Conservation (phyloP, 108 stramenopile species). For the Pseudonitzschia multiseries region DNA sequence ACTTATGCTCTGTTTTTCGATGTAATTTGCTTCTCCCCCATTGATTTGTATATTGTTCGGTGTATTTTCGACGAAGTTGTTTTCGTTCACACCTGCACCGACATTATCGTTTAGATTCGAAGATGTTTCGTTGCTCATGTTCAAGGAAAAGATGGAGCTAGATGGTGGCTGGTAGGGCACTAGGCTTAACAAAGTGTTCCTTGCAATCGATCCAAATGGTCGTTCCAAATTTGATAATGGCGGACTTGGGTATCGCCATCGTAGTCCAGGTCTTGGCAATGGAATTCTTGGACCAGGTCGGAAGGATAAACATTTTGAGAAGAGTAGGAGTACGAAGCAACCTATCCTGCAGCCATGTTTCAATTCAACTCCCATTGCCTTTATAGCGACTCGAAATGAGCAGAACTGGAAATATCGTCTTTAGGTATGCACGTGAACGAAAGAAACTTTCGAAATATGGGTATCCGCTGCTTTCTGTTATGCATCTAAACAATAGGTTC, state of each 20-base stretch:
- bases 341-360: slow-evolving; percentile 14
- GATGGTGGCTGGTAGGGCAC: background rate
- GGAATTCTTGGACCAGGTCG: slow-evolving; percentile 4
- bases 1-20: background rate
- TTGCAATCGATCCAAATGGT: background rate
- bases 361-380: background rate
- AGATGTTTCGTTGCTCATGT: background rate
- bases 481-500: background rate
- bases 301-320: slow-evolving; percentile 6
- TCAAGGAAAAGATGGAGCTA: background rate
- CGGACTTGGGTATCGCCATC: background rate
- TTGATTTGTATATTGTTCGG: slow-evolving; percentile 1
- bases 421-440: background rate
- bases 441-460: background rate
- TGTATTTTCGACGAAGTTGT: background rate
- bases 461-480: background rate
- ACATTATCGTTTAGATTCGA: background rate
- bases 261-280: background rate
- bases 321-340: slow-evolving; percentile 4
- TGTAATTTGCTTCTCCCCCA: background rate
- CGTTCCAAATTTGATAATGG: background rate
- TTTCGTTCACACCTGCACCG: background rate
- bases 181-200: background rate
- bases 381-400: background rate
- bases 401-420: background rate